Evolutionary conservation across 371 early-diverging fungal genomes (phyloP).

Genomic region (Catenaria anguillulae): DNA sequence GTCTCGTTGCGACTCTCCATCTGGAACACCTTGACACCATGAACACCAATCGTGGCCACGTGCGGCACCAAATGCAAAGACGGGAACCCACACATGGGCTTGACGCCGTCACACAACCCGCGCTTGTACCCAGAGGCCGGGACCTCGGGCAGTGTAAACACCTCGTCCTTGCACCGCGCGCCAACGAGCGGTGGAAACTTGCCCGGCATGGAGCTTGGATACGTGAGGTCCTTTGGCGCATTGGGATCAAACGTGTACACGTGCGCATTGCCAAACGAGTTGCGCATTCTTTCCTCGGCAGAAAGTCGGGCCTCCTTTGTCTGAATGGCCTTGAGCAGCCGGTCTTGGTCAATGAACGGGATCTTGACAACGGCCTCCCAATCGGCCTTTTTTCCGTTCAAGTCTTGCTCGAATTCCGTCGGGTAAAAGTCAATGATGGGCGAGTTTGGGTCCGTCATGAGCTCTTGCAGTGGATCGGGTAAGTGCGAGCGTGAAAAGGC

Average conservation of each 20-base stretch:
- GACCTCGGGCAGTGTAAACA: slow-evolving; percentile 38
- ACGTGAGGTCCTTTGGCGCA: slow-evolving; percentile 13
- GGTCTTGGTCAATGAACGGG: slow-evolving; percentile 36
- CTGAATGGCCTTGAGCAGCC: slow-evolving; percentile 19
- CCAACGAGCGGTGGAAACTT: slow-evolving; percentile 46
- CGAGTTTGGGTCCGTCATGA: slow-evolving; percentile 33
- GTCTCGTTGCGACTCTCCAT: slow-evolving; percentile 56
- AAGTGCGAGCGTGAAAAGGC: slow-evolving; percentile 29
- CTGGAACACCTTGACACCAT: slow-evolving; percentile 74
- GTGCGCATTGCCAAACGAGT: slow-evolving; percentile 18
- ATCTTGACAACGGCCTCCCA: slow-evolving; percentile 50
- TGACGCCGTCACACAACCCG: slow-evolving; percentile 47
- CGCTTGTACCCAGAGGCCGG: slow-evolving; percentile 27
- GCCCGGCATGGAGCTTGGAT: slow-evolving; percentile 50
- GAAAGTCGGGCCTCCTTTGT: slow-evolving; percentile 23
- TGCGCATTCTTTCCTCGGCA: slow-evolving; percentile 22
- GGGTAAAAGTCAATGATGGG: slow-evolving; percentile 45
- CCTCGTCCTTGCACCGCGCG: slow-evolving; percentile 27
- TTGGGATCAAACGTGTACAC: slow-evolving; percentile 17
- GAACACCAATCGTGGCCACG: slow-evolving; percentile 45
- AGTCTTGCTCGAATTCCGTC: slow-evolving; percentile 35
- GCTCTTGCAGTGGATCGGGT: slow-evolving; percentile 22
- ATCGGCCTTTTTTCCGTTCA: slow-evolving; percentile 46
- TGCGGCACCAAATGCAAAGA: slow-evolving; percentile 61
- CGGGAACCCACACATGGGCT: slow-evolving; percentile 72